Conservation (phyloP, 2,329 filamentous ascomycete species). For the Aspergillus sp. region DNA sequence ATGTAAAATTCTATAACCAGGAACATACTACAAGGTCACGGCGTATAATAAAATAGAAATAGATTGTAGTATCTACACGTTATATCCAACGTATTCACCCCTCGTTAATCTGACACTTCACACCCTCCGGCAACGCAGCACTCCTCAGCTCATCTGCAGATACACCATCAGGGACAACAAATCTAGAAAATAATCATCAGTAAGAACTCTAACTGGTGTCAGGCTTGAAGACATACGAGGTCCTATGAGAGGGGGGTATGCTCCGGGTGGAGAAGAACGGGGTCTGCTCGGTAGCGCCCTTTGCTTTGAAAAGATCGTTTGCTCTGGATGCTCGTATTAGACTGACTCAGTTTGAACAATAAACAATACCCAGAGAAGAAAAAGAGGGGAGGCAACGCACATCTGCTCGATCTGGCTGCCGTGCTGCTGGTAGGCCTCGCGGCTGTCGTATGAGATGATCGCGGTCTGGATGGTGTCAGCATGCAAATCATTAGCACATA, state of each 20-base stretch:
- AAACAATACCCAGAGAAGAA: too few relatives aligned
- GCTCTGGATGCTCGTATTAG: conserved; percentile 1
- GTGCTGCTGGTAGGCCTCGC: conserved; percentile 16
- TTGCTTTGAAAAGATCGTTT: conserved; percentile 9
- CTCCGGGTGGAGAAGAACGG: conserved; percentile 18
- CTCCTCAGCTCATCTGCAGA: conserved; percentile 12
- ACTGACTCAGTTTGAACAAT: not conserved
- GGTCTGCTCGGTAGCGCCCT: conserved; percentile 14
- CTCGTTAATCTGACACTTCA: conserved; percentile 10
- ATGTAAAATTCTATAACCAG: too few relatives aligned
- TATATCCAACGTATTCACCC: not conserved
- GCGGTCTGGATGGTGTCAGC: conserved; percentile 4
- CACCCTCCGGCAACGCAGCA: conserved; percentile 12
- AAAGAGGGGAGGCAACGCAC: not conserved
- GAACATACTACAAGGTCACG: too few relatives aligned
- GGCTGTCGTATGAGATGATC: conserved; percentile 15
- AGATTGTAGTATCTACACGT: too few relatives aligned
- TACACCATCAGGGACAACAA: conserved; percentile 11
- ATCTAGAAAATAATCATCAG: not conserved
- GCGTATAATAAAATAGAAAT: too few relatives aligned
- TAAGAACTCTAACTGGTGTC: not conserved
- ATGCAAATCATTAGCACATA: not conserved
- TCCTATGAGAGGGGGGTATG: conserved; percentile 17
- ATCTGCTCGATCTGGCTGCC: conserved; percentile 14
- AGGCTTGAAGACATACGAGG: conserved; percentile 8